phyloP scores from a whole-genome alignment of 305 asterid genomes.

The Fraxinus latifolia region DNA sequence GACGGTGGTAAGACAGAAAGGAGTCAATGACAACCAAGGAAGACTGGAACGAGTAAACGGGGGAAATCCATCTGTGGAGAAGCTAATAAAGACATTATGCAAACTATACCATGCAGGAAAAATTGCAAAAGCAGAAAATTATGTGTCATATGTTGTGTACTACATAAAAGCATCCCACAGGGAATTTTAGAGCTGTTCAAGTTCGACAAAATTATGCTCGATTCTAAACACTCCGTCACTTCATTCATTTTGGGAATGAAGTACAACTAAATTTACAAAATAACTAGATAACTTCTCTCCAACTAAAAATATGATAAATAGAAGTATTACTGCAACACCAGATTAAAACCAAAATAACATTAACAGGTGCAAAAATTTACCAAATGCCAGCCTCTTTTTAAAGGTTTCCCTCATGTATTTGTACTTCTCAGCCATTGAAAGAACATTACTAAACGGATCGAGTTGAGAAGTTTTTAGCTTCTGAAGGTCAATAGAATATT shows the following conservation, averaged over 20 bases:
- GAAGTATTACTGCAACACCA: constrained; percentile 20
- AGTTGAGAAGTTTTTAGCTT: constrained; percentile 54
- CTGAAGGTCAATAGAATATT: constrained; percentile 50
- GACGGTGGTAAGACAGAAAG: not conserved
- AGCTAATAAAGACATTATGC: not conserved
- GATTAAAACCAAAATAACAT: not conserved
- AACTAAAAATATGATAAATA: not conserved
- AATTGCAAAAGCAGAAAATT: not conserved
- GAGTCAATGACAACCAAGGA: not conserved
- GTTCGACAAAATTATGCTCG: constrained; percentile 3
- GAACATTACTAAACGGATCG: constrained; percentile 60
- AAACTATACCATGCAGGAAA: not conserved
- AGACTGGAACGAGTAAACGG: not conserved
- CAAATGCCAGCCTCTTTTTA: constrained; percentile 72
- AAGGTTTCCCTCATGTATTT: constrained; percentile 73
- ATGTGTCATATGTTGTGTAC: not conserved
- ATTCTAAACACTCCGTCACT: not conserved
- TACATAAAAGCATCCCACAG: not conserved
- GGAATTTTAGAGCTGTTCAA: not conserved
- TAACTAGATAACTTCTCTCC: not conserved
- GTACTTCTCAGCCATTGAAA: constrained; percentile 89
- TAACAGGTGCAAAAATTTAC: constrained; percentile 39
- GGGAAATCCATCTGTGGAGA: not conserved
- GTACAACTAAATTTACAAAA: not conserved
- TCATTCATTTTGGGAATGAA: constrained; percentile 1